Conservation (phyloP, 2,329 filamentous ascomycete genomes). For the Corniculantispora saksenae region DNA sequence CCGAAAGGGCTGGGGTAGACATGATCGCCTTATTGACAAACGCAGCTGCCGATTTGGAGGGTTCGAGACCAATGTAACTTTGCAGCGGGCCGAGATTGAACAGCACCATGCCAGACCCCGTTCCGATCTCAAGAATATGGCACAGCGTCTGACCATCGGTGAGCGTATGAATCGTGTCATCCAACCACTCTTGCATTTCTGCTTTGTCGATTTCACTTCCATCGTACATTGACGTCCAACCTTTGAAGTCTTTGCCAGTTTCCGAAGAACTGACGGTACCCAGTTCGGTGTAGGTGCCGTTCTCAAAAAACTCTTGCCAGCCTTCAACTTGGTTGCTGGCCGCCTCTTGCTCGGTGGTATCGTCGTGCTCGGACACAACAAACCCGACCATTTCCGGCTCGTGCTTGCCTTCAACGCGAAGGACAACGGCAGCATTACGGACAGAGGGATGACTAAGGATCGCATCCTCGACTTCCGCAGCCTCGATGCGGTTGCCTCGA, state of each 20-base stretch:
- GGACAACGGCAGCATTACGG: slow-evolving; percentile 24
- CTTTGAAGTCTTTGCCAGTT: slow-evolving; percentile 31
- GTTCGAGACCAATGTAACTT: slow-evolving; percentile 32
- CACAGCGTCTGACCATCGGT: slow-evolving; percentile 18
- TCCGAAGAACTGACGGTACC: slow-evolving; percentile 13
- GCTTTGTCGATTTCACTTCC: slow-evolving; percentile 27
- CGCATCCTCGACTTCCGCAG: slow-evolving; percentile 30
- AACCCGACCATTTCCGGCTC: slow-evolving; percentile 19
- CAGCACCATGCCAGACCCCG: slow-evolving; percentile 34
- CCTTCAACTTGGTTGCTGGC: slow-evolving; percentile 21
- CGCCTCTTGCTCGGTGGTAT: slow-evolving; percentile 7
- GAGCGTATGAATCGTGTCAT: slow-evolving; percentile 31
- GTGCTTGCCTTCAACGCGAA: slow-evolving; percentile 11
- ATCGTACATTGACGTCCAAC: slow-evolving; percentile 36
- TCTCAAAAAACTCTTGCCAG: slow-evolving; percentile 26
- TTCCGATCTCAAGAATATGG: slow-evolving; percentile 33
- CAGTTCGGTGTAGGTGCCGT: slow-evolving; percentile 22
- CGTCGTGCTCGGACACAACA: slow-evolving; percentile 9
- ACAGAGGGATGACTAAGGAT: slow-evolving; percentile 22
- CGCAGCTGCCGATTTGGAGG: slow-evolving; percentile 23
- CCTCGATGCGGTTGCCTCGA: slow-evolving; percentile 33
- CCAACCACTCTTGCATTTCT: slow-evolving; percentile 36
- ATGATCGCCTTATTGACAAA: slow-evolving; percentile 25
- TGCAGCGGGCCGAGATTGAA: slow-evolving; percentile 30
- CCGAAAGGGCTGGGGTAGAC: slow-evolving; percentile 14